phyloP scores from a whole-genome alignment of 2,329 filamentous ascomycete species.

The Leptographium lundbergii region DNA sequence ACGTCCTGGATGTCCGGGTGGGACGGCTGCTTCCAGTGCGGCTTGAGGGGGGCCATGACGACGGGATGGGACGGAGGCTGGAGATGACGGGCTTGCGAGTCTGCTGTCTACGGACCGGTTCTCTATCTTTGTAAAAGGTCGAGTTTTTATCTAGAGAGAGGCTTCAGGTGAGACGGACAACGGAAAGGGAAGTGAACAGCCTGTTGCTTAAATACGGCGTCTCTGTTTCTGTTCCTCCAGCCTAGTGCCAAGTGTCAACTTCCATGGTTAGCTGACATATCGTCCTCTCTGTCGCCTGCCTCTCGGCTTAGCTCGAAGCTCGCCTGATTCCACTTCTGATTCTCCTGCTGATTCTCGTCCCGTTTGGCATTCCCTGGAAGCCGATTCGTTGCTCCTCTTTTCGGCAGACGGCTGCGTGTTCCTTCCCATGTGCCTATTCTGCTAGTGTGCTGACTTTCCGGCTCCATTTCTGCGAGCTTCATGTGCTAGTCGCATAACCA shows the following conservation, averaged over 20 bases:
- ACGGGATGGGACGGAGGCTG: neutral
- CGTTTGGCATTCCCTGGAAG: neutral
- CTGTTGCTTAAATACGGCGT: neutral
- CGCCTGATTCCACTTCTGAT: neutral
- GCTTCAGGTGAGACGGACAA: neutral
- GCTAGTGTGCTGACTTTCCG: neutral
- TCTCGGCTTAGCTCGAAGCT: neutral
- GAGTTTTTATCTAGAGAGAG: neutral
- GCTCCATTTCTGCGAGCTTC: neutral
- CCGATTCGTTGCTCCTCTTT: neutral
- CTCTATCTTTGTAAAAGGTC: neutral
- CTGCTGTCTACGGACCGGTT: neutral
- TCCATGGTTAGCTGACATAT: neutral
- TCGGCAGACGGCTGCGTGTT: neutral
- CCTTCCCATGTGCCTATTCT: neutral
- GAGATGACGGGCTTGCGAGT: neutral
- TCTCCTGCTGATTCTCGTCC: neutral
- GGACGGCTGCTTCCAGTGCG: conserved; percentile 48
- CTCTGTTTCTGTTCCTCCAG: neutral
- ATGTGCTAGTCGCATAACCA: too few species aligned
- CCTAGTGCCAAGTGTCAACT: neutral
- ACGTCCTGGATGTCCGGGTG: conserved; percentile 47
- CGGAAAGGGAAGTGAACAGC: neutral
- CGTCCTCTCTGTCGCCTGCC: neutral
- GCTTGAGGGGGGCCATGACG: conserved; percentile 34